Percentiles rank a stretch among this genome's conserved stretches.
phyloP scores from a whole-genome alignment of 2,329 filamentous ascomycete genomes.

The Alternaria sp. region DNA sequence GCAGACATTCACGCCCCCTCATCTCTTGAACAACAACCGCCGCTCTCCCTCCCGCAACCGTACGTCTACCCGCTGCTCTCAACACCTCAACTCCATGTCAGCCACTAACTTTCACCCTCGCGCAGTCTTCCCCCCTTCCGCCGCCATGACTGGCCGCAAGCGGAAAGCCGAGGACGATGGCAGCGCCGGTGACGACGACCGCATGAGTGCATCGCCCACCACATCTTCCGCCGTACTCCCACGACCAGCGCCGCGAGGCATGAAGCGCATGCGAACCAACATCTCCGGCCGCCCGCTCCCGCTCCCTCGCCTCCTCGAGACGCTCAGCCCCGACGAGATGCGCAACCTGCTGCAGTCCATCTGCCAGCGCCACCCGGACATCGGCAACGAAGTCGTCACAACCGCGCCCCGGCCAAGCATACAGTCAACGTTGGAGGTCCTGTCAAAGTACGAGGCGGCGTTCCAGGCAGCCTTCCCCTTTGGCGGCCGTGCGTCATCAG shows the following conservation, averaged over 20 bases:
- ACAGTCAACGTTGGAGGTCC: conserved; percentile 76
- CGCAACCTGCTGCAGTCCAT: conserved; percentile 87
- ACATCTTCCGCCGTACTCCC: conserved; percentile 78
- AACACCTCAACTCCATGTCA: conserved; percentile 8
- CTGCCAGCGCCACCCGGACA: conserved; percentile 85
- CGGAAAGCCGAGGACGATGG: conserved; percentile 82
- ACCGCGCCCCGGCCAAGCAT: conserved; percentile 88
- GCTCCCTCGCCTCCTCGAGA: conserved; percentile 85
- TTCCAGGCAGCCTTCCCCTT: conserved; percentile 83
- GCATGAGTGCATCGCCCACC: conserved; percentile 89
- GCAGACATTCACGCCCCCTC: conserved; percentile 64
- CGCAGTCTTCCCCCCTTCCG: conserved; percentile 46
- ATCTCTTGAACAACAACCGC: conserved; percentile 62
- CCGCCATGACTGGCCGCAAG: conserved; percentile 66
- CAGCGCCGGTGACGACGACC: conserved; percentile 68
- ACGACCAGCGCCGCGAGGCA: conserved; percentile 64
- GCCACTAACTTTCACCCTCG: conserved; percentile 12
- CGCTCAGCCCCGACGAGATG: conserved; percentile 83
- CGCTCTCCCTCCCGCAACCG: conserved; percentile 66
- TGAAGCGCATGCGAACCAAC: conserved; percentile 71
- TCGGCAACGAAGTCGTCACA: conserved; percentile 82
- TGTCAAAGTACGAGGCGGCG: conserved; percentile 79
- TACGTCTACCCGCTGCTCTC: conserved; percentile 49
- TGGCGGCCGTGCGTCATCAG: conserved; percentile 81
- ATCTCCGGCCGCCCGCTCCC: conserved; percentile 69